Evolutionary conservation across 176 grass and related monocot species (phyloP).

Genomic region (Leersia perrieri): DNA sequence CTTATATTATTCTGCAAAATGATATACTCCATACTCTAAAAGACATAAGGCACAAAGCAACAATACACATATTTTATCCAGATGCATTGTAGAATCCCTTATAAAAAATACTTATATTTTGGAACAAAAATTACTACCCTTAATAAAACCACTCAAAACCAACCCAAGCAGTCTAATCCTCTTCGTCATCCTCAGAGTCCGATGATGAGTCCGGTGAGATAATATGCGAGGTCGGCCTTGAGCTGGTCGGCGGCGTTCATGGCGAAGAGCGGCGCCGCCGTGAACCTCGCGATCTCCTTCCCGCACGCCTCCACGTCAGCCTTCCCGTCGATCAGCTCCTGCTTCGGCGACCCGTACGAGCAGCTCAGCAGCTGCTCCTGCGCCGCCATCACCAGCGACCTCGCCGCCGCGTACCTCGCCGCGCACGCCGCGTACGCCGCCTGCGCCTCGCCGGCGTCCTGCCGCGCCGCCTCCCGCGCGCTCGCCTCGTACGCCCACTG

Average conservation of each 20-base stretch:
- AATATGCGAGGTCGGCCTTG: not conserved
- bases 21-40: no score
- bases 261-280: not conserved
- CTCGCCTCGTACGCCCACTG: not conserved
- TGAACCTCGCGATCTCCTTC: not conserved
- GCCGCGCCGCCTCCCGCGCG: not conserved
- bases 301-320: not conserved
- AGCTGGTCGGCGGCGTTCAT: not conserved
- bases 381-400: not conserved
- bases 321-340: not conserved
- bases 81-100: no score
- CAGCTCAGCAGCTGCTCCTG: not conserved
- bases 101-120: no score
- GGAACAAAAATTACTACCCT: no score
- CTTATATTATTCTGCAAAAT: no score
- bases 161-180: no score
- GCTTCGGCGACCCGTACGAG: not conserved
- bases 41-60: no score
- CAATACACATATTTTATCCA: no score
- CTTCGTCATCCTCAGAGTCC: not conserved
- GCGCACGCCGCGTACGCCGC: not conserved
- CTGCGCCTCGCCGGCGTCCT: not conserved
- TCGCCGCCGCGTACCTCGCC: not conserved
- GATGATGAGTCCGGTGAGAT: not conserved
- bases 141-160: no score